These are phyloP conservation scores for Talaromyces borbonicus DNA, from an alignment of 495 filamentous ascomycete species.

Conservation along the genomic window DNA sequence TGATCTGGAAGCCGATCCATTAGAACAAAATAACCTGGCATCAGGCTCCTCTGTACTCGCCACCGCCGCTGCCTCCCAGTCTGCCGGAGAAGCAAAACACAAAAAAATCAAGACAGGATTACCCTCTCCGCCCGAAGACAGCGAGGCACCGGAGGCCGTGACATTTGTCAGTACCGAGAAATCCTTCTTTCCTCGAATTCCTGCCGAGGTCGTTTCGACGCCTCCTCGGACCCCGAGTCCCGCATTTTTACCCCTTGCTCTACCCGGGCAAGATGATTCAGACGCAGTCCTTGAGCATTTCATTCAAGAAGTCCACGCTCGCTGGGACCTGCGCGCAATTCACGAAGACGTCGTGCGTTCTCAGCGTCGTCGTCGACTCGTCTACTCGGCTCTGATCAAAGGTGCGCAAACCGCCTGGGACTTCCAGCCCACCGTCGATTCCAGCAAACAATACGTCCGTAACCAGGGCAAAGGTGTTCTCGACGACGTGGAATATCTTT, in stretches of 20 bases:
- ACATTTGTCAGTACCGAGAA: constrained; percentile 16
- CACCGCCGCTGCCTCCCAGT: no score
- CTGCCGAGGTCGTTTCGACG: constrained; percentile 21
- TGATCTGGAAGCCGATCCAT: constrained; percentile 61
- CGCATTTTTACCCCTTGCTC: constrained; percentile 14
- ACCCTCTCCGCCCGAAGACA: constrained; percentile 26
- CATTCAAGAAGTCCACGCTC: constrained; percentile 49
- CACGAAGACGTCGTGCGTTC: constrained; percentile 55
- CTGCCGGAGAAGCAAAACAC: no score
- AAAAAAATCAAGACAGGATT: constrained; percentile 14
- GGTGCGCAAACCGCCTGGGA: constrained; percentile 69
- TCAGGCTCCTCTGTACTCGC: constrained; percentile 22
- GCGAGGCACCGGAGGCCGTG: constrained; percentile 2
- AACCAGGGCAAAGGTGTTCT: constrained; percentile 38
- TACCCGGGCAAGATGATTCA: constrained; percentile 34
- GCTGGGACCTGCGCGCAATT: constrained; percentile 69
- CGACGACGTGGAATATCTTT: constrained; percentile 37
- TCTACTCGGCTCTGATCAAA: constrained; percentile 63
- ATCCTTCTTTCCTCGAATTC: constrained; percentile 22
- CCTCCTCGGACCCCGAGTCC: constrained; percentile 34
- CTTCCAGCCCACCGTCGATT: constrained; percentile 62
- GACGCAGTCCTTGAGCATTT: constrained; percentile 46
- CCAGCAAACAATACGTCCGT: constrained; percentile 55
- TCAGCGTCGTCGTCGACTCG: constrained; percentile 61
- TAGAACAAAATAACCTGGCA: constrained; percentile 63